These are phyloP conservation scores for Trichoderma guizhouense DNA, from an alignment of 2,329 filamentous ascomycete genomes.

Conservation along the genomic window DNA sequence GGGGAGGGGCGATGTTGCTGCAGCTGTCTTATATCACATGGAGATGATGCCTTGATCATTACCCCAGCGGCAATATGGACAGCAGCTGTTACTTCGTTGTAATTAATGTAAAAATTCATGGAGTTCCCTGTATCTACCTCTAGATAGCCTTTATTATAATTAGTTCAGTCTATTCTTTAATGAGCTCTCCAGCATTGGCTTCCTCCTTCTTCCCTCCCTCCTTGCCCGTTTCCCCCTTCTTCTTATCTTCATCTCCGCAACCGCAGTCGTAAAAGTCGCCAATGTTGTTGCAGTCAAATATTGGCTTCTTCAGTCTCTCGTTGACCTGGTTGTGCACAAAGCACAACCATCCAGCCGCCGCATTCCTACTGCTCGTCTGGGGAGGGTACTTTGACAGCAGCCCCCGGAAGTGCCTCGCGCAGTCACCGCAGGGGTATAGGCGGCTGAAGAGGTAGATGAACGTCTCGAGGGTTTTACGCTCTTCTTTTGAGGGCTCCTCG, in stretches of 20 bases:
- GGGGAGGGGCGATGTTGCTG: background rate
- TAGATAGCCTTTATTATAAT: background rate
- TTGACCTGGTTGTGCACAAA: conserved; percentile 68
- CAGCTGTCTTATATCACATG: background rate
- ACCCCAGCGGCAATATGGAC: background rate
- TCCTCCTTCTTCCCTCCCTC: conserved; percentile 27
- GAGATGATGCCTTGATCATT: background rate
- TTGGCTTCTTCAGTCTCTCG: conserved; percentile 56
- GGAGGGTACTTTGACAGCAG: conserved; percentile 61
- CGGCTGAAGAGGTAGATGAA: conserved; percentile 65
- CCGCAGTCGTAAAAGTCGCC: conserved; percentile 71
- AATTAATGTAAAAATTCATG: background rate
- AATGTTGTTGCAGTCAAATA: conserved; percentile 65
- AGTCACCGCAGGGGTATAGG: conserved; percentile 70
- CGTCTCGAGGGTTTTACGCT: conserved; percentile 59
- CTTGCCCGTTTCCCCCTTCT: conserved; percentile 32
- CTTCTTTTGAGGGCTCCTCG: conserved; percentile 59
- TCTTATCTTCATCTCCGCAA: conserved; percentile 61
- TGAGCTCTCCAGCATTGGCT: conserved; percentile 28
- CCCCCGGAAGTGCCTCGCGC: conserved; percentile 63
- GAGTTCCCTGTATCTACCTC: background rate
- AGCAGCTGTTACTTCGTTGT: background rate
- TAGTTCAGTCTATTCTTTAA: conserved; percentile 10
- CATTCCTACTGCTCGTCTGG: conserved; percentile 60
- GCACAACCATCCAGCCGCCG: conserved; percentile 65